phyloP scores from a whole-genome alignment of 1,139 yeast genomes.

The Groenewaldozyma auringiensis region DNA sequence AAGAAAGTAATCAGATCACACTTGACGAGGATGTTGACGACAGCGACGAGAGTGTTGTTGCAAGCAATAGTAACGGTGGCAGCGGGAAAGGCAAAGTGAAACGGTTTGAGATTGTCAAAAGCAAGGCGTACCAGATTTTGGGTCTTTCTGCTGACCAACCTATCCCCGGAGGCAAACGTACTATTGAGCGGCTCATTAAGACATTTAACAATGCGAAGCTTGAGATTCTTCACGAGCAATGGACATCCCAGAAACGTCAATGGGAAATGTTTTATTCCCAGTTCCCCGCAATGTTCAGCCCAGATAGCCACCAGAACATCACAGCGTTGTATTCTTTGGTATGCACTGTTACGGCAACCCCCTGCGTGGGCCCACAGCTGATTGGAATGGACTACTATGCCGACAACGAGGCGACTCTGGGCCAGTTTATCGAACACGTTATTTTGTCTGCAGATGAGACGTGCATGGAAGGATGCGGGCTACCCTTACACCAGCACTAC shows the following conservation, averaged over 20 bases:
- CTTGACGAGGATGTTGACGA: conserved; percentile 17
- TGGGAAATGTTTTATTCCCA: conserved; percentile 55
- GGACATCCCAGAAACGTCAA: conserved; percentile 38
- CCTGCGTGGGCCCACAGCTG: conserved; percentile 85
- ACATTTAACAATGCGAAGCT: conserved; percentile 21
- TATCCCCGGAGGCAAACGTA: conserved; percentile 16
- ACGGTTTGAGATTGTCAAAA: conserved; percentile 1
- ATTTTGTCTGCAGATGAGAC: conserved; percentile 57
- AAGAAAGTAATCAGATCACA: conserved; percentile 3
- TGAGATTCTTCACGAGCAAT: conserved; percentile 22
- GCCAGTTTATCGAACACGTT: conserved; percentile 77
- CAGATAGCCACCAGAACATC: conserved; percentile 69
- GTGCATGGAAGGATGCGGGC: conserved; percentile 81
- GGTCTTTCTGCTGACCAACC: conserved; percentile 20
- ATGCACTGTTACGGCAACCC: conserved; percentile 77
- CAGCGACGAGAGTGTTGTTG: conserved; percentile 7
- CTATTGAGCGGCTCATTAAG: conserved; percentile 19
- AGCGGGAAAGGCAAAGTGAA: conserved; percentile 4
- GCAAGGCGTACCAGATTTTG: conserved; percentile 12
- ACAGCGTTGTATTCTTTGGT: conserved; percentile 75
- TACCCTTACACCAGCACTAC: conserved; percentile 63
- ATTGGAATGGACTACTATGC: conserved; percentile 81
- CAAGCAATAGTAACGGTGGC: neutral
- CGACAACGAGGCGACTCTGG: conserved; percentile 84
- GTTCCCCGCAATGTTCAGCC: conserved; percentile 48